Evolutionary conservation across 1,284 basidiomycete species (phyloP), one percentile per base, ranked within the genome.

Genomic region (Earliella scabrosa): DNA sequence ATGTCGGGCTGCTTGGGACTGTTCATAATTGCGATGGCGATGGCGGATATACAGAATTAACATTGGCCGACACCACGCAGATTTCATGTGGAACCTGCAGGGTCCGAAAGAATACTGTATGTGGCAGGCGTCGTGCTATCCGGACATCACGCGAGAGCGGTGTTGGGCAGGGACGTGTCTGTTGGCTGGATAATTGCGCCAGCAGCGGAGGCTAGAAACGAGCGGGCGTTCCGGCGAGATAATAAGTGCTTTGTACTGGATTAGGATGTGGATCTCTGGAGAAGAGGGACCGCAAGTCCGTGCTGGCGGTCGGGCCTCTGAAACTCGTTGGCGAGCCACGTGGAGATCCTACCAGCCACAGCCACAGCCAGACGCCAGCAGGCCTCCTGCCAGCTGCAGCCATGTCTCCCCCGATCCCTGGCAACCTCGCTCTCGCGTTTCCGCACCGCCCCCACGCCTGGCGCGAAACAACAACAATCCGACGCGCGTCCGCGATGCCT

Each of bases 1-100:
- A 53, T 41, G 32, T 41, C 56, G 52, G 52, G 43, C n/a, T 54
- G 14, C 44, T 39, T 58, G 56, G 21, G 43, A 45, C 4, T 7
- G 18, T 44, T 52, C 7, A 31, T 31, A 7, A 31, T 31, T 31
- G 29, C 13, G 43, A 48, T 50, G 45, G 45, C 39, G 24, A 40
- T 18, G 35, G 9, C 31, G 26, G 38, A 13, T 48, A 40, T 39
- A 29, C 40, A 23, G 47, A 13, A 26, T 35, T 49, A 34, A 32
- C 20, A 41, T n/a, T n/a, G 24, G 41, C 14, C 23, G 21, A 40
- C 36, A 32, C 16, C 2, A 9, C 16, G 41, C 20, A 24, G 26
- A 40, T 13, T 6, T 21, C 11, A 38, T 31, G 40, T 20, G 50
- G 41, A 26, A 26, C 14, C 39, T 23, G n/a, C 31, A 34, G 50